phyloP scores from a whole-genome alignment of 164 flowering plant genomes.

The Paratinospora sagittata region DNA sequence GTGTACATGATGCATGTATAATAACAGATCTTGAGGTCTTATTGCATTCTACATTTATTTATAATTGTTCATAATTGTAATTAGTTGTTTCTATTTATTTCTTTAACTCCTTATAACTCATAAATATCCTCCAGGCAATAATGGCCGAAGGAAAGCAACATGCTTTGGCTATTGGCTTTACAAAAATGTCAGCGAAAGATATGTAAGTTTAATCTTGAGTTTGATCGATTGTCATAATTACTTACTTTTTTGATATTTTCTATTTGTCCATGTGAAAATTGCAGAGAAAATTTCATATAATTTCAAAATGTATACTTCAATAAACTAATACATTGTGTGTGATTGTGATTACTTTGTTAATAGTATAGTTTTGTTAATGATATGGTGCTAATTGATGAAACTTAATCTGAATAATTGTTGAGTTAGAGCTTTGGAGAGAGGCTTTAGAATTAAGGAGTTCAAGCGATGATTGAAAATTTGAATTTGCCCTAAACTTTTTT shows the following conservation, averaged over 20 bases:
- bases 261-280: not conserved
- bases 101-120: constrained; percentile 14
- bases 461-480: too few species aligned
- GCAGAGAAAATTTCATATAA: not conserved
- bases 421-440: too few species aligned
- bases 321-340: not conserved
- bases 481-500: too few species aligned
- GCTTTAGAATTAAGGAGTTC: too few species aligned
- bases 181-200: constrained; percentile 96
- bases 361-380: too few species aligned
- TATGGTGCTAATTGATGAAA: too few species aligned
- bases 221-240: not conserved
- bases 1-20: not conserved
- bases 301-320: not conserved
- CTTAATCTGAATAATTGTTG: too few species aligned
- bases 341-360: not conserved
- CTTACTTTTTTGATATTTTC: not conserved
- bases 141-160: constrained; percentile 99
- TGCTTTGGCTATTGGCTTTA: constrained; percentile 97
- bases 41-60: not conserved
- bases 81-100: not conserved
- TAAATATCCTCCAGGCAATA: constrained; percentile 60
- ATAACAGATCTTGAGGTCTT: not conserved
- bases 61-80: not conserved
- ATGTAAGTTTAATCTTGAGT: constrained; percentile 55